phyloP scores from a whole-genome alignment of 2,329 filamentous ascomycete genomes.

The Diplodia corticola region DNA sequence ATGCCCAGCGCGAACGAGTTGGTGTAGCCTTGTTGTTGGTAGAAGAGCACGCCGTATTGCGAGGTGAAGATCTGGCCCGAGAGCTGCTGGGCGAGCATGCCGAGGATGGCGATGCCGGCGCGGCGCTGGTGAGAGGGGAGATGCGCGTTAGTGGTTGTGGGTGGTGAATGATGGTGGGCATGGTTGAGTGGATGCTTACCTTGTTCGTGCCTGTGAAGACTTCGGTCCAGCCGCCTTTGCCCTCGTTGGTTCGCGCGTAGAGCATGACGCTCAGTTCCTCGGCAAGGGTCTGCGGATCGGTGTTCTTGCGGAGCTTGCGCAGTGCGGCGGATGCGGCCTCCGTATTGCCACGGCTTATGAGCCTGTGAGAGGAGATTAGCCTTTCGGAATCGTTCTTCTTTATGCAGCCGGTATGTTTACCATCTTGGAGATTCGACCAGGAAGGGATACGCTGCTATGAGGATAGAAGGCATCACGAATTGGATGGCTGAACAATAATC shows the following conservation, averaged over 20 bases:
- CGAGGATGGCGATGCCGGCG: constrained; percentile 13
- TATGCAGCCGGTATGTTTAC: neutral
- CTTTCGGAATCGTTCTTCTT: neutral
- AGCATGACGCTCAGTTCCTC: constrained; percentile 17
- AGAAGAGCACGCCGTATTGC: constrained; percentile 21
- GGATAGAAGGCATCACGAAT: constrained; percentile 15
- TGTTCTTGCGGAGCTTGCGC: constrained; percentile 8
- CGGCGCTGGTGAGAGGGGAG: neutral
- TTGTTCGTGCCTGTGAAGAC: constrained; percentile 11
- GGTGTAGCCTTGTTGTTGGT: constrained; percentile 19
- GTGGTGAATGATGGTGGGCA: neutral
- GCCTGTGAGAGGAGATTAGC: neutral
- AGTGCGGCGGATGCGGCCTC: constrained; percentile 8
- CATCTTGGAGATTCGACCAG: constrained; percentile 16
- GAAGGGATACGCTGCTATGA: constrained; percentile 16
- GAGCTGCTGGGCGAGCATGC: constrained; percentile 15
- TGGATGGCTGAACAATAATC: neutral
- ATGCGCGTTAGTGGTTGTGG: neutral
- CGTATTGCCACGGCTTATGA: constrained; percentile 11
- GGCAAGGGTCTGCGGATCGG: neutral
- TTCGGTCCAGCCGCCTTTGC: constrained; percentile 8
- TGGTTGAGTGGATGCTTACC: neutral
- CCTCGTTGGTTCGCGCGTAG: constrained; percentile 9
- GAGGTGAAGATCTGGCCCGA: constrained; percentile 20
- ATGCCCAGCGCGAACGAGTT: constrained; percentile 16